Evolutionary conservation across 2,329 filamentous ascomycete species (phyloP).

Genomic region (Trichoderma simmonsii): DNA sequence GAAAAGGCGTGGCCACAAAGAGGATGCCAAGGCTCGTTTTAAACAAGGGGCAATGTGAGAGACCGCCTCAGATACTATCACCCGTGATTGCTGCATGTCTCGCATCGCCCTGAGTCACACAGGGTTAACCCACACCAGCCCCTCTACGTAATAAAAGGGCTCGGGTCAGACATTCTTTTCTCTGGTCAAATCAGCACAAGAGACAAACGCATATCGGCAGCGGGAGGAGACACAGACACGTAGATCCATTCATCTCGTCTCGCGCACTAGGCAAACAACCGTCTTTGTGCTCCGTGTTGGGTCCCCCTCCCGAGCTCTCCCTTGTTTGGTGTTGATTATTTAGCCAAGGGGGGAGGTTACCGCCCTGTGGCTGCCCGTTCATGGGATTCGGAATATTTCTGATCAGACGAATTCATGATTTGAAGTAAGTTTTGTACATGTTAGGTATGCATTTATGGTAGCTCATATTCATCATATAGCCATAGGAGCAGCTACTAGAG

Average conservation of each 20-base stretch:
- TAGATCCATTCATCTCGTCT: background rate
- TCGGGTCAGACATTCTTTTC: background rate
- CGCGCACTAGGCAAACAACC: background rate
- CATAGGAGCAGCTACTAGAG: too few relatives aligned
- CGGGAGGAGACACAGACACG: background rate
- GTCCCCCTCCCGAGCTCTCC: background rate
- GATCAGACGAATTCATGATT: too few relatives aligned
- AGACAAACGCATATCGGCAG: background rate
- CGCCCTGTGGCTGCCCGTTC: background rate
- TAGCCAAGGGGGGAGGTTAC: background rate
- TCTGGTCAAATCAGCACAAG: background rate
- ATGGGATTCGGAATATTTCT: background rate
- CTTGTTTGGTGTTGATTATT: background rate
- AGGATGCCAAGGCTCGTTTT: background rate
- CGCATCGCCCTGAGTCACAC: background rate
- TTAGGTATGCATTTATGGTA: too few relatives aligned
- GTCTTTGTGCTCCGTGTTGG: background rate
- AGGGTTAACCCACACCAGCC: background rate
- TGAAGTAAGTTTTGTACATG: too few relatives aligned
- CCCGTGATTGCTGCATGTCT: background rate
- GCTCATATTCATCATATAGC: too few relatives aligned
- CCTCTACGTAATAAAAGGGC: background rate
- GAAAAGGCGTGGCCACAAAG: background rate
- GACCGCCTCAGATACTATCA: background rate
- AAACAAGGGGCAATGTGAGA: background rate